phyloP scores from a whole-genome alignment of 2,329 filamentous ascomycete species.

The Dothideomycetes sp. region DNA sequence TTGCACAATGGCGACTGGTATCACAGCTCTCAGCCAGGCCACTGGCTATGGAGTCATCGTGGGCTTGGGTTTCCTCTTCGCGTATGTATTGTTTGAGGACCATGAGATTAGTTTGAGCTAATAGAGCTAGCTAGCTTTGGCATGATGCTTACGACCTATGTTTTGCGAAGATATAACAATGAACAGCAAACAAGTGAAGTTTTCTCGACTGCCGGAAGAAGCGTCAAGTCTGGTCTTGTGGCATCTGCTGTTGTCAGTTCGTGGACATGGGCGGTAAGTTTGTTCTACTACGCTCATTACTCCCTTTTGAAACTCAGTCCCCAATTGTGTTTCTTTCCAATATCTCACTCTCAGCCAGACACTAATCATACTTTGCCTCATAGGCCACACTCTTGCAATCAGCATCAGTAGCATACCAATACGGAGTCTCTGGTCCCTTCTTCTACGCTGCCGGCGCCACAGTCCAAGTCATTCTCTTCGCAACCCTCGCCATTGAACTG shows the following conservation, averaged over 20 bases:
- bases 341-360: too few relatives aligned
- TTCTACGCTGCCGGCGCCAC: conserved; percentile 62
- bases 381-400: conserved; percentile 49
- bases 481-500: conserved; percentile 80
- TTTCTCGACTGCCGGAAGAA: conserved; percentile 81
- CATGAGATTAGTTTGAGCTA: conserved; percentile 10
- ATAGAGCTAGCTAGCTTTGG: conserved; percentile 39
- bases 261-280: conserved; percentile 86
- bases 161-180: conserved; percentile 60
- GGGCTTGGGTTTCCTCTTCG: conserved; percentile 64
- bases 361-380: neutral
- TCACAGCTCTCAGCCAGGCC: conserved; percentile 42
- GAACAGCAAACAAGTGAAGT: conserved; percentile 86
- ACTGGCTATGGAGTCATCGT: conserved; percentile 72
- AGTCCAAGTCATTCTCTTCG: conserved; percentile 81
- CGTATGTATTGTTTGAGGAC: conserved; percentile 35
- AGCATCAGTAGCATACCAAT: conserved; percentile 68
- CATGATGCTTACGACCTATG: conserved; percentile 65
- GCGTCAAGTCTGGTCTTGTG: conserved; percentile 81
- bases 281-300: conserved; percentile 28
- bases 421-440: conserved; percentile 56
- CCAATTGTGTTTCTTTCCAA: too few relatives aligned
- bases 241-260: conserved; percentile 84
- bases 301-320: too few relatives aligned
- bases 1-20: neutral